These are phyloP conservation scores for Phallus indusiatus DNA, from an alignment of 768 basidiomycete genomes.

Conservation along the genomic window DNA sequence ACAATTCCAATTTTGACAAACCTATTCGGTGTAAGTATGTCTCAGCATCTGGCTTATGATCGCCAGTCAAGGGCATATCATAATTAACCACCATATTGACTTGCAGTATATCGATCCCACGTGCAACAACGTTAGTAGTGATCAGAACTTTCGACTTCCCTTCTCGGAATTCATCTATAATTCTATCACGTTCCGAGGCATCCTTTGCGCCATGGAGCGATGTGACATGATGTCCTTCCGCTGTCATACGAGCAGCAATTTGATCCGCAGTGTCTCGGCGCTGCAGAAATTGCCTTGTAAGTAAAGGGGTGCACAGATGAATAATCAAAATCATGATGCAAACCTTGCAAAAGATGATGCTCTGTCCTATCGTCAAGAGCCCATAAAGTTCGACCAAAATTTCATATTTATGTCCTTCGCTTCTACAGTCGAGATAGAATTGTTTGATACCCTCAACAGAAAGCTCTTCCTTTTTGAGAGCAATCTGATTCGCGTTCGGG, in stretches of 20 bases:
- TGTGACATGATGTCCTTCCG: constrained; percentile 92
- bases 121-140: constrained; percentile 96
- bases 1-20: constrained; percentile 28
- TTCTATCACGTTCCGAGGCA: constrained; percentile 75
- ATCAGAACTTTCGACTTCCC: constrained; percentile 96
- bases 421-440: constrained; percentile 93
- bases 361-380: constrained; percentile 90
- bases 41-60: constrained; percentile 79
- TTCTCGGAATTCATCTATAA: constrained; percentile 93
- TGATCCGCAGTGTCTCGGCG: constrained; percentile 88
- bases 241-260: constrained; percentile 82
- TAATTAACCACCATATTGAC: constrained; percentile 99
- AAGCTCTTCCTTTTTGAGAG: constrained; percentile 87
- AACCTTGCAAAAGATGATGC: constrained; percentile 96
- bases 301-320: not conserved
- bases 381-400: constrained; percentile 86
- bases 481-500: constrained; percentile 92
- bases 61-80: constrained; percentile 81
- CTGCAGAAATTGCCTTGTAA: constrained; percentile 34
- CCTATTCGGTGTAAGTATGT: constrained; percentile 98
- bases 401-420: constrained; percentile 92
- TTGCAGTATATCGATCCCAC: constrained; percentile 96
- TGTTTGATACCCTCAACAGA: constrained; percentile 92
- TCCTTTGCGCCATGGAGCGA: constrained; percentile 95
- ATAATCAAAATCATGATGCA: constrained; percentile 17